phyloP scores from a whole-genome alignment of 441 rosid genomes.

The Corymbia citriodora region DNA sequence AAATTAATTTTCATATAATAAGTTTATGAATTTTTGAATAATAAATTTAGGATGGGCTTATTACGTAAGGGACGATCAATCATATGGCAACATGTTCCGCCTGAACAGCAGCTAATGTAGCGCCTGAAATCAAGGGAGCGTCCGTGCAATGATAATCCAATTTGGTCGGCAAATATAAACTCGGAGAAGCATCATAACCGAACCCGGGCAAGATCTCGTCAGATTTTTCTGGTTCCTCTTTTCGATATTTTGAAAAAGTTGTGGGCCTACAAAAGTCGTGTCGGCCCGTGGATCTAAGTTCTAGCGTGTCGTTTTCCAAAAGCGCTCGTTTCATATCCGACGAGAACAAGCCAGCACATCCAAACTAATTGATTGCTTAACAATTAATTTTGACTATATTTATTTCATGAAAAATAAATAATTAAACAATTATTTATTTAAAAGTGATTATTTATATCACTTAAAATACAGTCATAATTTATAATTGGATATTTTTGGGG shows the following conservation, averaged over 20 bases:
- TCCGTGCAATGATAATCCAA: too few relatives aligned
- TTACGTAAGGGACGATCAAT: neutral
- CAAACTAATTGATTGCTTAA: neutral
- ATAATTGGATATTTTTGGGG: too few relatives aligned
- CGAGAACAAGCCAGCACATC: neutral
- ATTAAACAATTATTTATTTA: too few relatives aligned
- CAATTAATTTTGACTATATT: neutral
- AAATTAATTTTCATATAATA: too few relatives aligned
- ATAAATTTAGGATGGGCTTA: neutral
- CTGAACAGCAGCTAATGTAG: neutral
- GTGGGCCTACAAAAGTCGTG: neutral
- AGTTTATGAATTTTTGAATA: too few relatives aligned
- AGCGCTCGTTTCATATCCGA: neutral
- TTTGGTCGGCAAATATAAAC: neutral
- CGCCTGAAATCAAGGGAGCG: neutral
- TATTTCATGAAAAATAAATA: too few relatives aligned
- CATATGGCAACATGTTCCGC: neutral
- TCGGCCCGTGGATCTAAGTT: neutral
- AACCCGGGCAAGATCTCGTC: neutral
- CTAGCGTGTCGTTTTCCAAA: neutral
- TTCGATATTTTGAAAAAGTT: neutral
- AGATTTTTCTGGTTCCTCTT: neutral
- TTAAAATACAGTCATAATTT: too few relatives aligned
- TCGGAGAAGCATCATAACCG: neutral
- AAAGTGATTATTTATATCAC: too few relatives aligned